Evolutionary conservation across 306 rosid genomes (phyloP), one percentile per base, ranked within the genome.

Genomic region (Corylus heterophylla): DNA sequence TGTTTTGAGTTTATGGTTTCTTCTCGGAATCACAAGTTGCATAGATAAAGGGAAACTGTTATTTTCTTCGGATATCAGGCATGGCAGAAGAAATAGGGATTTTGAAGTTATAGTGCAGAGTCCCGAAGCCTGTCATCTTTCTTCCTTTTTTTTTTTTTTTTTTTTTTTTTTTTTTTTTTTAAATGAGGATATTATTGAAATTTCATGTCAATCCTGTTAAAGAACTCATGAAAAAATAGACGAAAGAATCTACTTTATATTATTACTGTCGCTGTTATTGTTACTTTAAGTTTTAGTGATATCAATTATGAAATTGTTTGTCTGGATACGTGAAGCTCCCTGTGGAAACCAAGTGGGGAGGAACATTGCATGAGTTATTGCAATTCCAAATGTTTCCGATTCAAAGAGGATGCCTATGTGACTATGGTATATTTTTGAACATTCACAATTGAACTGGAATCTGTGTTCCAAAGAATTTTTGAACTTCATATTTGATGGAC

Each of bases 281-380:
- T 62, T 29, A 13, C 42, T 62, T 27, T 29, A 3, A 67, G 50
- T 67, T 67, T 42, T 39, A 39, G 51, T 17, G n/a, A 37, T 42
- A 29, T 18, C 50, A n/a, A 37, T 39, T 67, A n/a, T n/a, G 72
- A 68, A 16, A 64, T 54, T 16, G 27, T 42, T 61, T 62, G 13
- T 79, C 16, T 18, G 48, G 35, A 0, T 10, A 4, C 52, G n/a
- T 22, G 2, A 76, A 6, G 58, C 12, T 59, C 39, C 55, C 49
- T 83, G 50, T 87, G 92, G 97, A 92, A 90, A 86, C 93, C 22
- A 92, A 84, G 71, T 92, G 94, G 98, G 98, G 88, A 22, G 90
- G 88, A 51, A 87, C 97, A 16, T 76, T 94, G 81, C 90, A 90
- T 12, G 98, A 94, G 75, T 80, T 92, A 45, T 89, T 97, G 7